Evolutionary conservation across 495 filamentous ascomycete genomes (phyloP).

Genomic region (Talaromyces thailandensis): DNA sequence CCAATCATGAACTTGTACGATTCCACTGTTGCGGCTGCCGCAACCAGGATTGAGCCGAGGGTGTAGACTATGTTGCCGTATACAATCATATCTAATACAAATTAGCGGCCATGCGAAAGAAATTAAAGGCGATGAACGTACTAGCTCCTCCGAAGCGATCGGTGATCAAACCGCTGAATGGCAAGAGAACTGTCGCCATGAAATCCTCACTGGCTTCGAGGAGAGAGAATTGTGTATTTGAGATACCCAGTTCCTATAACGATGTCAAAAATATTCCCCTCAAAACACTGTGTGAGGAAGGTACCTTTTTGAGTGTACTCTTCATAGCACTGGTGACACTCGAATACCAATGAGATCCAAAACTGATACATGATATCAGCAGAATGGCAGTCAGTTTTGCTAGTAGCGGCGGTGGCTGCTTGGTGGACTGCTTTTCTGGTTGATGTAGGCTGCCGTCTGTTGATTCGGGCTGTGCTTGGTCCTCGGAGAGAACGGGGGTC

Average conservation of each 20-base stretch:
- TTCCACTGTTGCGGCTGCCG: constrained; percentile 28
- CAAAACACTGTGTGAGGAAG: not conserved
- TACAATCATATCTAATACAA: constrained; percentile 28
- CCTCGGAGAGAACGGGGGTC: not conserved
- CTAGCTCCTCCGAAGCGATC: constrained; percentile 37
- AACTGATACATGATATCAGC: constrained; percentile 34
- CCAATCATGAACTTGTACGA: constrained; percentile 38
- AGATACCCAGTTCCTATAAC: constrained; percentile 25
- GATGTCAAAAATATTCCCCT: not conserved
- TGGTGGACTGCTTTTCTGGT: constrained; percentile 3
- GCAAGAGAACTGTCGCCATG: constrained; percentile 34
- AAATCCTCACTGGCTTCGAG: constrained; percentile 39
- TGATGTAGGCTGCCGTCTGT: not conserved
- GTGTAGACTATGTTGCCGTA: constrained; percentile 37
- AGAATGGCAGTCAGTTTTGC: constrained; percentile 26
- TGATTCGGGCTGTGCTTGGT: not conserved
- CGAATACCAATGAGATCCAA: constrained; percentile 33
- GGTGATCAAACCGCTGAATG: constrained; percentile 32
- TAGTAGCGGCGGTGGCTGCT: constrained; percentile 20
- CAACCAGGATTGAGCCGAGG: constrained; percentile 36
- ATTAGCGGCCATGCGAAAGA: not conserved
- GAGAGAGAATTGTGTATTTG: constrained; percentile 34
- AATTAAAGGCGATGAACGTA: constrained; percentile 7
- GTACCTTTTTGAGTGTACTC: constrained; percentile 34
- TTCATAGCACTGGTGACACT: constrained; percentile 38